phyloP scores from a whole-genome alignment of 2,329 filamentous ascomycete species.

The Hyphodiscus sp. region DNA sequence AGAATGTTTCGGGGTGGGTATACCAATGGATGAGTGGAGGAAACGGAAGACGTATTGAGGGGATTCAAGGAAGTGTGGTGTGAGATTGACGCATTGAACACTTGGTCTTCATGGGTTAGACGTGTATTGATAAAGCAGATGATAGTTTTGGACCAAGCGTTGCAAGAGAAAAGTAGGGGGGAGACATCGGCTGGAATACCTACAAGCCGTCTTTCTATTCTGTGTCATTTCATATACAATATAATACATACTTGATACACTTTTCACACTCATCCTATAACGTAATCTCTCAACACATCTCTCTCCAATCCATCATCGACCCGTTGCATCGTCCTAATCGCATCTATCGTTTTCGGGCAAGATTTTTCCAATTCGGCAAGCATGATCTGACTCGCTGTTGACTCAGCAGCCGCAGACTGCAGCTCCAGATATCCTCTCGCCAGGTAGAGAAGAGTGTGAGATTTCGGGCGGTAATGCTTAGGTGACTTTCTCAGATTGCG shows the following conservation, averaged over 20 bases:
- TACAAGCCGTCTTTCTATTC: neutral
- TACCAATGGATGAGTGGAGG: neutral
- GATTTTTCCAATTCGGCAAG: conserved; percentile 22
- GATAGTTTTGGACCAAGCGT: neutral
- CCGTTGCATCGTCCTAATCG: conserved; percentile 26
- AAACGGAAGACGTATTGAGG: neutral
- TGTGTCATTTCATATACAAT: conserved; percentile 5
- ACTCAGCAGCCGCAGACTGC: conserved; percentile 23
- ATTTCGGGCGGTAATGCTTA: conserved; percentile 24
- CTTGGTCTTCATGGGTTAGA: neutral
- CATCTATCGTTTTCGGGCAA: conserved; percentile 26
- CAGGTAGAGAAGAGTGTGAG: conserved; percentile 26
- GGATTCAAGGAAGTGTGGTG: neutral
- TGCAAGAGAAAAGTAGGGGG: neutral
- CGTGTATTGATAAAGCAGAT: neutral
- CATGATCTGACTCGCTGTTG: conserved; percentile 15
- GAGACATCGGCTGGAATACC: neutral
- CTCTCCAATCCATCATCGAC: conserved; percentile 22
- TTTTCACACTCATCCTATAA: neutral
- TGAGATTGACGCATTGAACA: neutral
- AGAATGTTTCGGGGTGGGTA: conserved; percentile 4
- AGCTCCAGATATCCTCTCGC: conserved; percentile 25
- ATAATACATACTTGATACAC: conserved; percentile 6
- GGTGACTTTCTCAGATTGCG: conserved; percentile 19
- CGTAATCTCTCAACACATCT: conserved; percentile 7